Evolutionary conservation across 345 rosid species (phyloP).

Genomic region (Linum trigynum): DNA sequence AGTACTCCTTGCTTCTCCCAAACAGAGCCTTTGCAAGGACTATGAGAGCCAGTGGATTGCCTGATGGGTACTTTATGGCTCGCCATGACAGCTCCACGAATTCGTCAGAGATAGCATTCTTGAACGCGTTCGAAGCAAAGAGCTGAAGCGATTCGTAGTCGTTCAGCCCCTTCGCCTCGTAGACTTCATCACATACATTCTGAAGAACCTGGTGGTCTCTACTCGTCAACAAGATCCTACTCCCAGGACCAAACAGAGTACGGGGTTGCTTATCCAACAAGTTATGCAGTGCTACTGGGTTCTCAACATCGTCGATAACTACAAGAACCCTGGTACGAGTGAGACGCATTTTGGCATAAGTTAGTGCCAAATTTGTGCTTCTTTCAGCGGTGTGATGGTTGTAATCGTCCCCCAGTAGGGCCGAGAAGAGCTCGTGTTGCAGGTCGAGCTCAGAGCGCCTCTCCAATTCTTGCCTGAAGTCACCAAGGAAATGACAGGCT

Average conservation of each 20-base stretch:
- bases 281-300: background rate
- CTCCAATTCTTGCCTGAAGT: background rate
- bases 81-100: background rate
- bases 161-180: background rate
- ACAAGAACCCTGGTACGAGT: background rate
- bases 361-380: background rate
- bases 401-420: background rate
- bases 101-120: background rate
- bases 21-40: background rate
- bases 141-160: background rate
- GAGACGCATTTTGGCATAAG: background rate
- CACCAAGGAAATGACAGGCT: background rate
- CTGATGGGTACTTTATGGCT: background rate
- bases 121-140: background rate
- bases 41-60: background rate
- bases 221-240: slow-evolving; percentile 1
- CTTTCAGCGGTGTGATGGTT: background rate
- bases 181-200: background rate
- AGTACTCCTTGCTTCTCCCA: background rate
- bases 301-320: background rate
- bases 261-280: background rate
- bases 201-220: slow-evolving; percentile 1
- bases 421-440: background rate
- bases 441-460: background rate
- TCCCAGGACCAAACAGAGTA: slow-evolving; percentile 5